Conservation (phyloP, 2,329 filamentous ascomycete species). For the Fusarium papillatum region DNA sequence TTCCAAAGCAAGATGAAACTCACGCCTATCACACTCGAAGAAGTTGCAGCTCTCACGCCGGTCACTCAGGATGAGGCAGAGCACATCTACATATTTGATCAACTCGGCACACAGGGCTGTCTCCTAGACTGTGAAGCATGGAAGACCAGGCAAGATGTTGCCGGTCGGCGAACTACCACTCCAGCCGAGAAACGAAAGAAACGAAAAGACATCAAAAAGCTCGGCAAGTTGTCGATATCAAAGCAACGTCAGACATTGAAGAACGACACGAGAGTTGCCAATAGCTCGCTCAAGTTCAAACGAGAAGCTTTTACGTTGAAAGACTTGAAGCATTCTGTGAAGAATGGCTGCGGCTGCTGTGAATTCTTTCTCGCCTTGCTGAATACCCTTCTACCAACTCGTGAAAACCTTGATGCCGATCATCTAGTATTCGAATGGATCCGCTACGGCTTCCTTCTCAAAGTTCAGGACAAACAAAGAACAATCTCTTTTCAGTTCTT, state of each 20-base stretch:
- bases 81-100: not conserved
- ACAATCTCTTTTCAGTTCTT: not conserved
- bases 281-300: not conserved
- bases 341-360: not conserved
- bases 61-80: not conserved
- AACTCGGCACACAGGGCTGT: not conserved
- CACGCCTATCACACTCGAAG: not conserved
- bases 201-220: not conserved
- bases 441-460: not conserved
- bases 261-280: not conserved
- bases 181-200: not conserved
- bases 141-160: not conserved
- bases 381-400: not conserved
- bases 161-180: not conserved
- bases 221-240: not conserved
- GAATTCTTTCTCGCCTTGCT: not conserved
- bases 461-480: not conserved
- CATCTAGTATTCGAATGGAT: not conserved
- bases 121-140: not conserved
- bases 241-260: not conserved
- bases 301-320: not conserved
- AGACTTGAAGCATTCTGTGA: not conserved
- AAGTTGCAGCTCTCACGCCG: not conserved
- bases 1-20: not conserved
- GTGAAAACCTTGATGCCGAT: not conserved